Base-by-base conservation (phyloP, 1,139 yeast species). In the Pneumocystis canis region DNA sequence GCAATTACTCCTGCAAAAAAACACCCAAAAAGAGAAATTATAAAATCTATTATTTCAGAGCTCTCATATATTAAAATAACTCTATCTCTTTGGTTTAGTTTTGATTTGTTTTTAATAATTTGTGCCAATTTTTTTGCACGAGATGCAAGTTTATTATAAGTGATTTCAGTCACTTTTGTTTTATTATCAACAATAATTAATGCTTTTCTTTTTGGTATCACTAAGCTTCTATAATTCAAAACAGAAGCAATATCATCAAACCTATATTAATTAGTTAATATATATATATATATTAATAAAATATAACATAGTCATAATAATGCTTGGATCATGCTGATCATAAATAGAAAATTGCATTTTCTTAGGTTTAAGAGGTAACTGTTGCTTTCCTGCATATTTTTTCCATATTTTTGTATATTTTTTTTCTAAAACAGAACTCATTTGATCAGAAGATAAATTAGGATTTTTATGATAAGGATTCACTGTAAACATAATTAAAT, bases 1-100 rank as follows among this genome's bases (percentile, higher is more conserved):
- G 97, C 97, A 1, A 94, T 90, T 54, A 89, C 87, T 0, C 96
- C 96, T 0, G 97, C 95, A 67, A 92, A 77, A 69, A 92, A 89
- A 71, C 97, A 90, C 2, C 97, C 98, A 71, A 89, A 80, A 20
- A 94, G 73, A 0, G 97, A 95, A 1, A 87, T 82, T 0, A 87
- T 82, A 71, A 90, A 90, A 68, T 92, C 97, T 20, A 87, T 79
- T 0, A 89, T 84, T 72, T 94, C 98, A 39, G 81, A 81, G 66
- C 86, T 89, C 68, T 88, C 89, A 71, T 89, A 94, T 68, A 94
- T 80, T 56, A 94, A 76, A 31, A 89, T 82, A 1, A 92, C 95
- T 31, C 95, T 80, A 71, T 89, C 97, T 68, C 87, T 89, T 54
- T 87, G 82, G 70, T 84, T 86, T 59, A 89, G 74, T 2, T 84